These are phyloP conservation scores for Lentithecium fluviatile DNA, from an alignment of 495 filamentous ascomycete genomes.

Conservation along the genomic window DNA sequence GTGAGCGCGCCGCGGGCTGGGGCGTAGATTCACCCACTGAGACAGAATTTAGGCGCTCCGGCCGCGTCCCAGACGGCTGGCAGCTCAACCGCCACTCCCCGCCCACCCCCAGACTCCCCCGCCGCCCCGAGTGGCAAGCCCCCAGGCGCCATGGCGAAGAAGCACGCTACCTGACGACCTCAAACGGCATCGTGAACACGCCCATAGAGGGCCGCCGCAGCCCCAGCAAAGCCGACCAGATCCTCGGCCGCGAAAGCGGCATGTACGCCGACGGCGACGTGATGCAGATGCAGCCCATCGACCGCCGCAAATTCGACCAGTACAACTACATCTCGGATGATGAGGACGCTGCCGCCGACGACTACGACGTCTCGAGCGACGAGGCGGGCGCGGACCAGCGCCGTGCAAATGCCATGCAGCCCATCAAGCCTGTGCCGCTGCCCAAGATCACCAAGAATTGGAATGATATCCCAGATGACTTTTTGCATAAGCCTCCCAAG, in stretches of 20 bases:
- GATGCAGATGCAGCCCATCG: constrained; percentile 32
- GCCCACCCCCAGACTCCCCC: constrained; percentile 24
- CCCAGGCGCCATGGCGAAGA: constrained; percentile 22
- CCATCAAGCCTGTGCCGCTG: constrained; percentile 10
- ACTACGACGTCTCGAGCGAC: constrained; percentile 36
- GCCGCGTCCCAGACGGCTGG: constrained; percentile 25
- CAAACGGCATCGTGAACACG: constrained; percentile 17
- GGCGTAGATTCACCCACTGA: constrained; percentile 34
- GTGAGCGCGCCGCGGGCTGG: constrained; percentile 38
- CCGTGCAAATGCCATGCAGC: constrained; percentile 19
- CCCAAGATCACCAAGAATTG: constrained; percentile 34
- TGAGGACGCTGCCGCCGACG: constrained; percentile 35
- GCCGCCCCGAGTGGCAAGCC: constrained; percentile 26
- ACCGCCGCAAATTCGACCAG: constrained; percentile 35
- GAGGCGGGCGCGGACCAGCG: constrained; percentile 30
- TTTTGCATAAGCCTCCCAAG: constrained; percentile 32
- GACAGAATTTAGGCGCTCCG: constrained; percentile 24
- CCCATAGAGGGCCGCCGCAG: constrained; percentile 27
- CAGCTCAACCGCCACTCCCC: constrained; percentile 24
- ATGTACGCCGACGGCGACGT: constrained; percentile 37
- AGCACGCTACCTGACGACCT: constrained; percentile 31
- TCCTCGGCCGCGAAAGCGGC: constrained; percentile 33
- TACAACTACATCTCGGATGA: constrained; percentile 32
- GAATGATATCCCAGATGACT: constrained; percentile 44
- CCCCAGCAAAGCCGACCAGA: constrained; percentile 36